phyloP scores from a whole-genome alignment of 2,329 filamentous ascomycete species.

The Cryoendolithus antarcticus region DNA sequence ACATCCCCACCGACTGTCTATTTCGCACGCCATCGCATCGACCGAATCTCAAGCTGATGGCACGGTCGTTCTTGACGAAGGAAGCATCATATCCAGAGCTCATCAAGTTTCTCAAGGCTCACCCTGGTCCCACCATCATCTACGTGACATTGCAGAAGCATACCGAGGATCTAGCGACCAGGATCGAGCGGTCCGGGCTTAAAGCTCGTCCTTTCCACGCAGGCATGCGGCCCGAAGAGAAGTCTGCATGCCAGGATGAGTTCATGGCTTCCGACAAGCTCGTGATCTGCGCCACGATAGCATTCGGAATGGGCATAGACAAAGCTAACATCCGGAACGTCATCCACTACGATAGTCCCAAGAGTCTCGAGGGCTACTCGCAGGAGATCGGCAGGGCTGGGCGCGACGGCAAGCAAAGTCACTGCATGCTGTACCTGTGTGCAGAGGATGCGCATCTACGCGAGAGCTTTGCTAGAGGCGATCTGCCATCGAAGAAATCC shows the following conservation, averaged over 20 bases:
- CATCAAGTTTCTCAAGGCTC: constrained; percentile 35
- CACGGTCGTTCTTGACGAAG: constrained; percentile 30
- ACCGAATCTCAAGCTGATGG: constrained; percentile 45
- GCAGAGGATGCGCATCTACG: constrained; percentile 45
- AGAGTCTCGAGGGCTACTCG: constrained; percentile 44
- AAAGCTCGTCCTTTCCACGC: constrained; percentile 39
- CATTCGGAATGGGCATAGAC: constrained; percentile 50
- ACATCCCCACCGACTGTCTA: constrained; percentile 37
- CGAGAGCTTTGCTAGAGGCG: constrained; percentile 48
- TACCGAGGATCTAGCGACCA: constrained; percentile 32
- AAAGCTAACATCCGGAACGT: constrained; percentile 44
- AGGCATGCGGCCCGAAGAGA: constrained; percentile 35
- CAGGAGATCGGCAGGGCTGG: constrained; percentile 47
- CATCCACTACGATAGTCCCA: constrained; percentile 40
- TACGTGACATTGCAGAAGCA: constrained; percentile 49
- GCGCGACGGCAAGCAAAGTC: constrained; percentile 39
- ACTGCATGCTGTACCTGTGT: constrained; percentile 47
- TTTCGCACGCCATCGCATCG: constrained; percentile 50
- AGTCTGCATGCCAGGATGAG: constrained; percentile 37
- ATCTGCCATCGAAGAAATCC: constrained; percentile 42
- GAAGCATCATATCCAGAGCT: constrained; percentile 36
- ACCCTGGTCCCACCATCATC: constrained; percentile 46
- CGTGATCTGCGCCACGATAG: constrained; percentile 38
- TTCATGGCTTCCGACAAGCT: constrained; percentile 37
- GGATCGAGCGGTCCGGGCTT: constrained; percentile 28